Evolutionary conservation across 1,139 yeast species (phyloP).

Genomic region (Scheffersomyces lignicola): DNA sequence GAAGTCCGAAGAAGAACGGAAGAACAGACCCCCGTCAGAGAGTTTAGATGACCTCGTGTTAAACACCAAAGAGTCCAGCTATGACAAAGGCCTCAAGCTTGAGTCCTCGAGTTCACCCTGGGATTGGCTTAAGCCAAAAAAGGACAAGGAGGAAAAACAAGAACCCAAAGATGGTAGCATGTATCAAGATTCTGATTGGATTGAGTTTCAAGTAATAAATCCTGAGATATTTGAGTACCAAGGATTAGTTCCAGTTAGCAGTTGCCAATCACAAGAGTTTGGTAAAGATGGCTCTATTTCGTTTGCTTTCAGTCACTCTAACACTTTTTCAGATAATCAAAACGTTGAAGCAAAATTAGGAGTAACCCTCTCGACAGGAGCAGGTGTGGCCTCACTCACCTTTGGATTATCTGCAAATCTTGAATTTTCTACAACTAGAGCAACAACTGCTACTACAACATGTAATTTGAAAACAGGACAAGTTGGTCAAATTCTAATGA

Average conservation of each 20-base stretch:
- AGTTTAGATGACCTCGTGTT: conserved; percentile 1
- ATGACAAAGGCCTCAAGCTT: too few species aligned
- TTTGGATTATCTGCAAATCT: not conserved
- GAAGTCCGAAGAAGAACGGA: conserved; percentile 3
- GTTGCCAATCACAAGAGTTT: conserved; percentile 23
- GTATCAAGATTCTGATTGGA: conserved; percentile 14
- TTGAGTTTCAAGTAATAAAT: conserved; percentile 15
- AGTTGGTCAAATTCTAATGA: conserved; percentile 22
- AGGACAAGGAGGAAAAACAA: conserved; percentile 2
- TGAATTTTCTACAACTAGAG: not conserved
- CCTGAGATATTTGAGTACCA: conserved; percentile 13
- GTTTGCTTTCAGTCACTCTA: conserved; percentile 13
- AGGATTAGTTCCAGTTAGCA: conserved; percentile 23
- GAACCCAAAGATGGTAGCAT: not conserved
- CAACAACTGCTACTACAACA: conserved; percentile 13
- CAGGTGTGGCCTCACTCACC: too few species aligned
- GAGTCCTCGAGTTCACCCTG: too few species aligned
- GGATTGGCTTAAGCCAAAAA: too few species aligned
- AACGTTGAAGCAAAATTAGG: conserved; percentile 3
- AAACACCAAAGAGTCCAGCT: too few species aligned
- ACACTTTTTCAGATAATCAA: not conserved
- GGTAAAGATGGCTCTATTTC: conserved; percentile 21
- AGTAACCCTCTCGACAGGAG: too few species aligned
- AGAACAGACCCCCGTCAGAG: conserved; percentile 1
- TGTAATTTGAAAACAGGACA: conserved; percentile 19